phyloP scores from a whole-genome alignment of 2,329 filamentous ascomycete species.

The Sporothrix humicola region DNA sequence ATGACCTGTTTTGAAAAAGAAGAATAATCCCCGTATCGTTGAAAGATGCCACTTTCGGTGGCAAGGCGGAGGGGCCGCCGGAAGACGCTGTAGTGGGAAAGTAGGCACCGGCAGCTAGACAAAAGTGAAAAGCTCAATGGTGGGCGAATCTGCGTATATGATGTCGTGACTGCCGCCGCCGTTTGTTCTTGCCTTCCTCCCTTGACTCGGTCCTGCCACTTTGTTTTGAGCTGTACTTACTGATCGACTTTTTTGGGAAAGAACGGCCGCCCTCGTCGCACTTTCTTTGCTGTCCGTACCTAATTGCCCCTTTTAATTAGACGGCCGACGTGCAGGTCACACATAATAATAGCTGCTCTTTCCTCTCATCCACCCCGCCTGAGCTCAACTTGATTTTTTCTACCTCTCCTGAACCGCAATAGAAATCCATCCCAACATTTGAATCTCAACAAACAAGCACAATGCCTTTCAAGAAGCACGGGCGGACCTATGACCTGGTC shows the following conservation, averaged over 20 bases:
- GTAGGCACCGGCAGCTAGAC: neutral
- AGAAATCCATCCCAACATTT: neutral
- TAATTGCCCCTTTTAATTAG: neutral
- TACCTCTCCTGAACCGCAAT: neutral
- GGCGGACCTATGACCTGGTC: slow-evolving; percentile 62
- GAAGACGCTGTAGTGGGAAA: neutral
- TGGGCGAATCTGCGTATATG: slow-evolving; percentile 1
- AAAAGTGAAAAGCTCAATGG: neutral
- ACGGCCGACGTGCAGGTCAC: neutral
- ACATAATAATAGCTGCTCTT: neutral
- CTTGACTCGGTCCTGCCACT: neutral
- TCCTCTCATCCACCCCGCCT: neutral
- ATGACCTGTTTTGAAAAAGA: neutral
- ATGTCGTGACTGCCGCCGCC: neutral
- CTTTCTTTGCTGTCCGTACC: too few relatives aligned
- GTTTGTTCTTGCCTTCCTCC: neutral
- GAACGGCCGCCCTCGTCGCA: neutral
- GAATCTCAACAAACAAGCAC: neutral
- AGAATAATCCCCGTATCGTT: neutral
- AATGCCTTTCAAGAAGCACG: slow-evolving; percentile 47
- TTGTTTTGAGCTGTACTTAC: slow-evolving; percentile 1
- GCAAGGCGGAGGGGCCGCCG: slow-evolving; percentile 10
- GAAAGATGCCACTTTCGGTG: neutral
- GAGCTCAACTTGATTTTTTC: neutral
- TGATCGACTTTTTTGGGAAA: slow-evolving; percentile 6